Conservation (phyloP, 2,329 filamentous ascomycete genomes). For the Fusarium algeriense region DNA sequence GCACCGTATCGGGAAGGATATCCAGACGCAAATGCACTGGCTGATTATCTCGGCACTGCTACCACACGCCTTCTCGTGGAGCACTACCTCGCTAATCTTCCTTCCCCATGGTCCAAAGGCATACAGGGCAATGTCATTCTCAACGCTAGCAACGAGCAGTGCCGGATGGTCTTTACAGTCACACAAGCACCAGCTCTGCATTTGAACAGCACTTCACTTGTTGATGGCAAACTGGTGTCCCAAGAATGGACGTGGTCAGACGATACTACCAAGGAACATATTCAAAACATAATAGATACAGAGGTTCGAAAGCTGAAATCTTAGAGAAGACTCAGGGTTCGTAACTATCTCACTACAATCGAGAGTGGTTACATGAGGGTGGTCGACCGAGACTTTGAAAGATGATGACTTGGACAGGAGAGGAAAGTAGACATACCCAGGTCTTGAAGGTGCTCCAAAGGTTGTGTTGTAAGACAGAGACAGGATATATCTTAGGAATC, state of each 20-base stretch:
- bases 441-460: not conserved
- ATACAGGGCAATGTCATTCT: conserved; percentile 52
- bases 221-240: conserved; percentile 25
- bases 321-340: conserved; percentile 22
- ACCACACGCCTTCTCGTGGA: conserved; percentile 56
- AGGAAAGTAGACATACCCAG: not conserved
- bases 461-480: not conserved
- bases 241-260: conserved; percentile 51
- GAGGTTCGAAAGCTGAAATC: conserved; percentile 32
- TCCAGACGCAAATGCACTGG: conserved; percentile 57
- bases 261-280: conserved; percentile 22
- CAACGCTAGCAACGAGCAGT: conserved; percentile 44
- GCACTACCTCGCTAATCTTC: conserved; percentile 49
- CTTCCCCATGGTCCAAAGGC: conserved; percentile 47
- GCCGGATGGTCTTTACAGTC: conserved; percentile 52
- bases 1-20: conserved; percentile 61
- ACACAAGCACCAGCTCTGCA: conserved; percentile 38
- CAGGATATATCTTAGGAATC: not conserved
- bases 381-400: not conserved
- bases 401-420: not conserved
- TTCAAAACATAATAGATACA: conserved; percentile 41
- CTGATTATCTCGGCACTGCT: conserved; percentile 61
- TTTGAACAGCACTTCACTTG: conserved; percentile 36
- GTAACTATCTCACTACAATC: not conserved
- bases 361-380: too few species aligned